Evolutionary conservation across 2,329 filamentous ascomycete species (phyloP), one percentile per base, ranked within the genome.

Genomic region (Trichoderma gracile): DNA sequence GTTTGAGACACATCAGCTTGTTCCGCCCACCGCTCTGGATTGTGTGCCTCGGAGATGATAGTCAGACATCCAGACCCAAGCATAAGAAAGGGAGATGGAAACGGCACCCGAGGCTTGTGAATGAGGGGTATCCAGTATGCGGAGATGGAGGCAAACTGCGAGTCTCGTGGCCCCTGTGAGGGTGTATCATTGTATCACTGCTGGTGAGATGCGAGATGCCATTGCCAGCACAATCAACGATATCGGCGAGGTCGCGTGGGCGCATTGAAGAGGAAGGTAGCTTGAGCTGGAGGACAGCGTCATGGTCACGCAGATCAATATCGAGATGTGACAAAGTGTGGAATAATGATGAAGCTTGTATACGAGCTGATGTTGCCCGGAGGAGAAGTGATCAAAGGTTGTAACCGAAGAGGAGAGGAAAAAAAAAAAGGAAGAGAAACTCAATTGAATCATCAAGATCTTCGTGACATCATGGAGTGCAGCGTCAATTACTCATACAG

Each of bases 111-210:
- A 54, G 23, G 15, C 30, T 14, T 5, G 17, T 25, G 42, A n/a
- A 27, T 46, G 58, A 30, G 47, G 58, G 25, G 38, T 7, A 33
- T 9, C 1, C 8, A 27, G 30, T 10, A 33, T 61, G 58, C 58
- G 58, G 58, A 49, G 47, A 45, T 46, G 33, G 43, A 33, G 23
- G 12, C 27, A 38, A 38, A 38, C 33, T 14, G 33, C 49, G 9
- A 25, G 47, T 50, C 58, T 62, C 58, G 58, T 62, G 58, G 58
- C 38, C 52, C n/a, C 49, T n/a, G 30, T 38, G 27, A 53, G 49
- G 49, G 38, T 54, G 58, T 54, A 54, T 54, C 49, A 38, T 54
- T 54, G 58, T 46, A 54, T 54, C 49, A 38, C 58, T 38, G 40
- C 49, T 25, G 38, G n/a, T 19, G 33, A 30, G 47, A 60, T 42